Base-by-base conservation (phyloP, 1,284 basidiomycete genomes). In the Fomitopsis palustris region DNA sequence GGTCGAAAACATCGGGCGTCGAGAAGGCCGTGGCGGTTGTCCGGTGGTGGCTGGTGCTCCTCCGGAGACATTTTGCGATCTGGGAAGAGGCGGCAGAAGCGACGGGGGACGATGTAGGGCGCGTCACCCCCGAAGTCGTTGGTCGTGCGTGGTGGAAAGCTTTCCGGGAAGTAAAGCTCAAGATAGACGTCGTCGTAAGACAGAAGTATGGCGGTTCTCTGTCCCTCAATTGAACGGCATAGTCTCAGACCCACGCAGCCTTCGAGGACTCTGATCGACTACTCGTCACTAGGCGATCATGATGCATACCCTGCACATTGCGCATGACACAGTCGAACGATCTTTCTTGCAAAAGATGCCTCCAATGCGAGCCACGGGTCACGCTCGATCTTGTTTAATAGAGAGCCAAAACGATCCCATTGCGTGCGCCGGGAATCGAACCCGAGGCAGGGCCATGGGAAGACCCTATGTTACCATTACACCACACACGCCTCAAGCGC, bases 121-220 rank as follows among this genome's bases (percentile, higher is more conserved):
- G 71, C 42, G 54, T 59, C 25, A 70, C 59, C 39, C 65, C 72
- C 12, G 79, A 80, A 64, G 68, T 62, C 33, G 77, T 88, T 39
- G 88, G 83, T 0, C 74, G 76, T 61, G 81, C 81, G 19, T 95
- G 92, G 93, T 93, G 92, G 91, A 78, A 74, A 51, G 83, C 87
- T 7, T 93, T 88, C 75, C 74, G 79, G 61, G 79, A 80, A 31
- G 83, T 92, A 7, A 87, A 87, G 70, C 74, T 66, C 9, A 78
- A 77, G 63, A 83, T 93, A 73, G 87, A 91, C 62, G 74, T 70
- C 21, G 78, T 84, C 29, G 79, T 83, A 4, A 77, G 81, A 60
- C 81, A 79, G 69, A 81, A 81, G 62, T 90, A 89, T 68, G 91
- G 92, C 17, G 88, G 90, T 0, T 73, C 75, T n/a, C 68, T 90